Percentiles rank a stretch among this genome's conserved stretches.
Evolutionary conservation across 306 rosid species (phyloP).

Genomic region (Lathyrus tuberosus): DNA sequence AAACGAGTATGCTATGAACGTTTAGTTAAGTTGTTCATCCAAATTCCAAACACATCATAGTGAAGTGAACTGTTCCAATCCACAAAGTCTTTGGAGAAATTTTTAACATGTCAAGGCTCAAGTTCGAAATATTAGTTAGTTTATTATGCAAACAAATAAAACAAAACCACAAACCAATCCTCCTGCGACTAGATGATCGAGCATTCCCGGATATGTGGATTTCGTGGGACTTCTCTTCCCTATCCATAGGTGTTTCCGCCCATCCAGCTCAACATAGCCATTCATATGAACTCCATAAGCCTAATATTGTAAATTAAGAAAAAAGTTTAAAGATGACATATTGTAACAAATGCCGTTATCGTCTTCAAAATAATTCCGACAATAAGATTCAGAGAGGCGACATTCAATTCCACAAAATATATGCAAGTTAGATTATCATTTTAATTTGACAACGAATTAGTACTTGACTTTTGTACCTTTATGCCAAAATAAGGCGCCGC

Average conservation of each 20-base stretch:
- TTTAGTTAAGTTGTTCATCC: too few species aligned
- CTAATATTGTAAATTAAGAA: constrained; percentile 51
- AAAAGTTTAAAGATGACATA: constrained; percentile 27
- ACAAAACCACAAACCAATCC: constrained; percentile 76
- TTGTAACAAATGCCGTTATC: not conserved
- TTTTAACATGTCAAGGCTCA: constrained; percentile 16
- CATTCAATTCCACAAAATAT: too few species aligned
- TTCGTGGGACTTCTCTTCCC: constrained; percentile 84
- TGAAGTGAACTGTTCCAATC: constrained; percentile 12
- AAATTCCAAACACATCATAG: not conserved
- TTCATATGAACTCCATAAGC: constrained; percentile 82
- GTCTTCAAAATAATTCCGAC: too few species aligned
- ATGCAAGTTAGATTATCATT: too few species aligned
- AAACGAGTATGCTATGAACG: too few species aligned
- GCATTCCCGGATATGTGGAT: constrained; percentile 85
- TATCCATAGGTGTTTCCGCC: constrained; percentile 75
- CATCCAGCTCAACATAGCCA: constrained; percentile 80
- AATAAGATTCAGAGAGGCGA: too few species aligned
- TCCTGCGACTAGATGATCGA: constrained; percentile 93
- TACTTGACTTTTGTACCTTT: constrained; percentile 51
- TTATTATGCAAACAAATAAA: constrained; percentile 22
- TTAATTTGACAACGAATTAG: too few species aligned
- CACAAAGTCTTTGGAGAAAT: constrained; percentile 15
- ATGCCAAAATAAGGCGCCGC: constrained; percentile 96
- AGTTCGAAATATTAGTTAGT: not conserved